Base-by-base conservation (phyloP, 2,329 filamentous ascomycete species). In the Fusarium sp. region DNA sequence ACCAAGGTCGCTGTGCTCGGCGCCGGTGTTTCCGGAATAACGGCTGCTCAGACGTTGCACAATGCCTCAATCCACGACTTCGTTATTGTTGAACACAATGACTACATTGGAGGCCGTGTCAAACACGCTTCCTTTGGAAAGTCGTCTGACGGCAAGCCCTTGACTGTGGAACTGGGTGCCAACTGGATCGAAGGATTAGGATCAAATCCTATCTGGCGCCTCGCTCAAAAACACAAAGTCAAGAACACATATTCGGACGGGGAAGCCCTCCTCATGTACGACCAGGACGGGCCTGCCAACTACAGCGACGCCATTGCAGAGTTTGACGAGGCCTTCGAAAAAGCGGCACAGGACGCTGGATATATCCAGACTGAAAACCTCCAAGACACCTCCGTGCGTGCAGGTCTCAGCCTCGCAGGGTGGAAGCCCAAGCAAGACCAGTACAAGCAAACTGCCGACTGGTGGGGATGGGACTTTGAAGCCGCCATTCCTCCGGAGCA, bases 21-120 rank as follows among this genome's bases (percentile, higher is more conserved):
- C 36, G 90, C 86, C 13, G 90, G 90, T 12, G 86, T 89, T 57
- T 85, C 89, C 1, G 90, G 90, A 7, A 88, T 92, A 41, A 88
- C 89, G 12, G 88, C 90, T 13, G 89, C 89, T 23, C 89, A 92
- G 83, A 84, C 89, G 4, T 77, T 92, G 7, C 78, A 83, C 6
- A 90, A 92, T 57, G 84, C 85, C 3, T 91, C 89, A 0, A 80
- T 92, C 7, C 79, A 83, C 0, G 89, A 92, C 63, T 92, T 92
- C 62, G 56, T 92, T 8, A 89, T 92, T 48, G 77, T 92, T 3
- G 90, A 92, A 65, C 88, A 89, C 64, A 89, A 89, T 12, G 82
- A 86, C 62, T 83, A 86, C 12, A 86, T 92, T 62, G 90, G 91
- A 2, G 91, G 91, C 2, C 86, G 90, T 7, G 84, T 90, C 40